These are phyloP conservation scores for Albophoma yamanashiensis DNA, from an alignment of 2,329 filamentous ascomycete genomes.

Conservation along the genomic window DNA sequence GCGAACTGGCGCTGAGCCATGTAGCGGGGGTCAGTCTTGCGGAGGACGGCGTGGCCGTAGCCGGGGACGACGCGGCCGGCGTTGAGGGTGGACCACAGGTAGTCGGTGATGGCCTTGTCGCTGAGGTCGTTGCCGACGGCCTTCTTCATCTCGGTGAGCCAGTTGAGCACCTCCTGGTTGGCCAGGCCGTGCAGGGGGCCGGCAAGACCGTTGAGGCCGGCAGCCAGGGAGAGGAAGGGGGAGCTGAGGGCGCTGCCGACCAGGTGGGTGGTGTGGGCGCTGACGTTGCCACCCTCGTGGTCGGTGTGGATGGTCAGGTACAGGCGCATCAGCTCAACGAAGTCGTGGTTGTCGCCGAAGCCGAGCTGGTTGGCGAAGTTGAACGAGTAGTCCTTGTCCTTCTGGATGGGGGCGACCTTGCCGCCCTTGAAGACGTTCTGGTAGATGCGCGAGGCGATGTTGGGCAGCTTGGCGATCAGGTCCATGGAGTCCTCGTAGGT, in stretches of 20 bases:
- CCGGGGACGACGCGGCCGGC: constrained; percentile 90
- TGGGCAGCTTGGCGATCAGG: constrained; percentile 98
- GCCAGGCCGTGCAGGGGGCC: constrained; percentile 97
- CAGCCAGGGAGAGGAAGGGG: constrained; percentile 90
- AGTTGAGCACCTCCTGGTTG: constrained; percentile 99
- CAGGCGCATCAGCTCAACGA: constrained; percentile 94
- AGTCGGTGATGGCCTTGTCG: constrained; percentile 94
- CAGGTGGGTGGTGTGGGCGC: constrained; percentile 95
- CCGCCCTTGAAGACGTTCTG: constrained; percentile 99
- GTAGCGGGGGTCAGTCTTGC: constrained; percentile 99
- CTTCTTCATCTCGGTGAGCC: constrained; percentile 99
- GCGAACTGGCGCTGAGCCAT: constrained; percentile 97
- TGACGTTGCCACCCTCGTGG: constrained; percentile 99
- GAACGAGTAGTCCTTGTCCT: constrained; percentile 99
- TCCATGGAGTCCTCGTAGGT: constrained; percentile 99
- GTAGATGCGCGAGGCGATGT: constrained; percentile 97
- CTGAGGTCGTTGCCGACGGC: constrained; percentile 84
- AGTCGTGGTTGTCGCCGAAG: constrained; percentile 90
- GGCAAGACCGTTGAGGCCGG: constrained; percentile 95
- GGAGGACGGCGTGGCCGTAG: constrained; percentile 97
- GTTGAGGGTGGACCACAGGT: constrained; percentile 97
- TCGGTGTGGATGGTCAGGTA: constrained; percentile 99
- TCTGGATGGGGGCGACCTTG: constrained; percentile 91
- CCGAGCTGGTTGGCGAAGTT: constrained; percentile 99
- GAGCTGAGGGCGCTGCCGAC: constrained; percentile 95